Evolutionary conservation across 352 stramenopile species (phyloP), one percentile per base, ranked within the genome.

Genomic region (Globisporangium alternatum): DNA sequence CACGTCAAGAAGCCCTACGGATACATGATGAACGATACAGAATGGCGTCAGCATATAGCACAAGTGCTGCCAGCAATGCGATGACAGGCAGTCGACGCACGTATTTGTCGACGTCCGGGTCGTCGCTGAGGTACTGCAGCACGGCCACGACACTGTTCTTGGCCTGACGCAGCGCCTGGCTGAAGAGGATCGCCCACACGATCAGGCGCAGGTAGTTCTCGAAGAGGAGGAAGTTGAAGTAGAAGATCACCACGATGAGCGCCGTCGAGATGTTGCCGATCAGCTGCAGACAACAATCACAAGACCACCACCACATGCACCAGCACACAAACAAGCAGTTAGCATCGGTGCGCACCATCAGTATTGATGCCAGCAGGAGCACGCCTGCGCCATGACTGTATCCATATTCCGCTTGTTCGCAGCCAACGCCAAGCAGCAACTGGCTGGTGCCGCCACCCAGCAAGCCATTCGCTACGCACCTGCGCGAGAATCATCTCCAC

Each of bases 221-320:
- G 54, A 96, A 96, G 58, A 96, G 75, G 47, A 94, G 70, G 67
- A 96, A 96, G 76, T 96, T 96, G 68, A 94, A 94, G 71, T 96
- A 96, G 68, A 91, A 86, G 49, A 96, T 81, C 49, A 89, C 67
- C 64, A 94, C 77, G 64, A 96, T 91, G 53, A 94, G 65, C 70
- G 84, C 85, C 51, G 87, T 96, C 62, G 86, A 90, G 56, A 96
- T 89, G 72, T 94, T 96, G 67, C 87, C 87, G 61, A 96, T 87
- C 43, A 96, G 68, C 84, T 93, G 60, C 12, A 47, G 5, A 5
- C 31, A 25, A 15, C 52, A n/a, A 35, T 3, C 15, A 64, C 12
- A 21, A 8, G 22, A 53, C 44, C 15, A 63, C n/a, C 25, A 66
- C 10, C 60, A 31, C 19, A 67, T 13, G 44, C 55, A 6, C 22